A percentile compares a stretch with the other conserved stretches of the same genome.
Conservation (phyloP, 2,329 filamentous ascomycete genomes). For the Microsporum ferrugineum region DNA sequence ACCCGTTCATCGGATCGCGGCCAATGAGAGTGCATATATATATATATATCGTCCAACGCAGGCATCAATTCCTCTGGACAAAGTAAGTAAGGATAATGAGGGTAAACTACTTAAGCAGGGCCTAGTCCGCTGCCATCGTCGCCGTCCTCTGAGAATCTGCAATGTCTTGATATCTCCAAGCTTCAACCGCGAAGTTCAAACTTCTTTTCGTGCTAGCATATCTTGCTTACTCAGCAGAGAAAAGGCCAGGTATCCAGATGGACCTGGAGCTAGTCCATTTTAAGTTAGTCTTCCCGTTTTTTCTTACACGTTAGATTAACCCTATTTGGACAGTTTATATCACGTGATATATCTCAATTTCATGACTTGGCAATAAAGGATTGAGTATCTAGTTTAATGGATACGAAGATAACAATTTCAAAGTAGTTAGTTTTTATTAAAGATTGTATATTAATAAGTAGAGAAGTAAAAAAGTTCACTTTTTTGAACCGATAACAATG, state of each 20-base stretch:
- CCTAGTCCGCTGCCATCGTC: not conserved
- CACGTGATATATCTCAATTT: not conserved
- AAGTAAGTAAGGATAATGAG: not conserved
- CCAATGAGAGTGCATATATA: not conserved
- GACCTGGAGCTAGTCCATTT: not conserved
- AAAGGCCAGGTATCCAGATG: conserved; percentile 10
- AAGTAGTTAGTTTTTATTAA: not conserved
- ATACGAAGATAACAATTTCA: no score
- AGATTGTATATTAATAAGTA: not conserved
- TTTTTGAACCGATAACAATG: not conserved
- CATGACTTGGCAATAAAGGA: not conserved
- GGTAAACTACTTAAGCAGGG: not conserved
- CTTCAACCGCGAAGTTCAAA: not conserved
- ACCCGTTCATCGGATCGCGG: conserved; percentile 59
- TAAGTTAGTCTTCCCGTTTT: not conserved
- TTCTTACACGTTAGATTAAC: not conserved
- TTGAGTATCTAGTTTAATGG: no score
- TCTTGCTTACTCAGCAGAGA: conserved; percentile 9
- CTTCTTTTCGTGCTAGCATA: not conserved
- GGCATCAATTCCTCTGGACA: not conserved
- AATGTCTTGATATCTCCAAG: not conserved
- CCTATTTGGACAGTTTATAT: not conserved
- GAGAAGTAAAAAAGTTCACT: not conserved
- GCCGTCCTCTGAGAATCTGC: not conserved
- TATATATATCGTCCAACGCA: not conserved